phyloP scores from a whole-genome alignment of 805 yeast species.

The Candida taoyuanica region DNA sequence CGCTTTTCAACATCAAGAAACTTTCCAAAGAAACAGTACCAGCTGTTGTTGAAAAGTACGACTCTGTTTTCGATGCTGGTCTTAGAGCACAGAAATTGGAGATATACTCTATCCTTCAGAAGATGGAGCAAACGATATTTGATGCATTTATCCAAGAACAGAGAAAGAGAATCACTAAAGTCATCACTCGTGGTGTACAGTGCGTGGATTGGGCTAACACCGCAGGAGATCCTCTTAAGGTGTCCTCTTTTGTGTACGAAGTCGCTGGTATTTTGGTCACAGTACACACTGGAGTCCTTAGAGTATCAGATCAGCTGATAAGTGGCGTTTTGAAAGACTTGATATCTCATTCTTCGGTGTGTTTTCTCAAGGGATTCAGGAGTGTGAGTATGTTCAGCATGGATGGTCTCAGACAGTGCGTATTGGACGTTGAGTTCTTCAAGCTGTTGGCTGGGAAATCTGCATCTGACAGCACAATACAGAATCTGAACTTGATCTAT shows the following conservation, averaged over 20 bases:
- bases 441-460: conserved; percentile 28
- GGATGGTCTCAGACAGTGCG: conserved; percentile 46
- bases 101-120: conserved; percentile 40
- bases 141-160: conserved; percentile 48
- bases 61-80: conserved; percentile 43
- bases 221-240: conserved; percentile 33
- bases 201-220: conserved; percentile 40
- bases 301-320: conserved; percentile 44
- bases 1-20: conserved; percentile 50
- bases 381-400: conserved; percentile 41
- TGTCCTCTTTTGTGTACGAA: conserved; percentile 45
- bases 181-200: conserved; percentile 37
- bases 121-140: conserved; percentile 50
- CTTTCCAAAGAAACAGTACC: conserved; percentile 46
- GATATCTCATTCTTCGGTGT: conserved; percentile 35
- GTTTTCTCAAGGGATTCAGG: conserved; percentile 35
- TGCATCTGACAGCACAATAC: conserved; percentile 10
- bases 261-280: conserved; percentile 43
- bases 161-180: conserved; percentile 36
- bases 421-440: conserved; percentile 52
- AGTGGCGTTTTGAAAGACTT: conserved; percentile 41
- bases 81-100: conserved; percentile 39
- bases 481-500: conserved; percentile 23
- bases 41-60: conserved; percentile 43
- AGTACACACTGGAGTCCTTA: conserved; percentile 47